Base-by-base conservation (phyloP, 225 moss, liverwort and hornwort genomes). In the Polytrichum formosum region DNA sequence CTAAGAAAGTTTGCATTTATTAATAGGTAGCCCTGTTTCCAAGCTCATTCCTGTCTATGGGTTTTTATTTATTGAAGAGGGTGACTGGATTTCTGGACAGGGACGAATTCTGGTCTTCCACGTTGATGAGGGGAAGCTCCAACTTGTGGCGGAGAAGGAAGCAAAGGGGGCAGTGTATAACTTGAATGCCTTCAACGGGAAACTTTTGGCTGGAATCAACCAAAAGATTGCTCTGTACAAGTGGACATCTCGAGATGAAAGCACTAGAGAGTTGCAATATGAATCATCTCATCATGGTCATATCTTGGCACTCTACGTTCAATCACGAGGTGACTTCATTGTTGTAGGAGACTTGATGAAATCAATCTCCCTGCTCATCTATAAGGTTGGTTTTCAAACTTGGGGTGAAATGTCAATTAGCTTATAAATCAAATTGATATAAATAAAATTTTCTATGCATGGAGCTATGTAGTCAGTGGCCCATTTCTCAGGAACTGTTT, bases 311-410 rank as follows among this genome's bases (percentile, higher is more conserved):
- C 83, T 97, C 6, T 92, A 86, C 68, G 93, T 97, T 54, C 96
- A 97, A 77, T 93, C 96, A 67, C 87, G 93, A 71, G 96, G 96
- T 46, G 93, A 97, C 66, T 97, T 97, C 73, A 92, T 97, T 37
- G 92, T 97, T 30, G 93, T 93, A 60, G 96, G 96, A 61, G 96
- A 97, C 81, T 75, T 97, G 75, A 97, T 93, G 96, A 93, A 93
- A 70, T 97, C 96, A 46, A 92, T 97, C 54, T 97, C 96, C 66
- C 88, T 97, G 17, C 90, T 96, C 31, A 96, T 96, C 72, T 93
- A 93, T 77, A 96, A 96, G 96, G 93, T 93, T n/a, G 68, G 71
- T 75, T 37, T 69, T 46, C 16, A 13, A 46, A 46, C 46, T 13
- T 10, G 46, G 46, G 16, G 46, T 46, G 46, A 46, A 46, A 46